Conservation (phyloP, 768 basidiomycete species). For the Calocybe gangraenosa region DNA sequence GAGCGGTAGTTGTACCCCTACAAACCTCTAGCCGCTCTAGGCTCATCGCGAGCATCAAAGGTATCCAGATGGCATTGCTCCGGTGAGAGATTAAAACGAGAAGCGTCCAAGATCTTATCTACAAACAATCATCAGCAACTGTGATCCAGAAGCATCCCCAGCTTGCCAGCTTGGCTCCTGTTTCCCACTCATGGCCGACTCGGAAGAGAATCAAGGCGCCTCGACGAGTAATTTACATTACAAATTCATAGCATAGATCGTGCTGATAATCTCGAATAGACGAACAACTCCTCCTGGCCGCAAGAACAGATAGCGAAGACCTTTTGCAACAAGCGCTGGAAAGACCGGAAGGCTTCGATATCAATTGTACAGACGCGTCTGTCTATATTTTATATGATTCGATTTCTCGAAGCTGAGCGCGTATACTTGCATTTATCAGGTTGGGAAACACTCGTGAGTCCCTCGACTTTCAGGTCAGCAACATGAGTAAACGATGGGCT, state of each 20-base stretch:
- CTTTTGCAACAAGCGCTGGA: slow-evolving; percentile 58
- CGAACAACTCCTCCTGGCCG: slow-evolving; percentile 69
- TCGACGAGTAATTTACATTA: slow-evolving; percentile 25
- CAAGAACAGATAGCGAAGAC: slow-evolving; percentile 69
- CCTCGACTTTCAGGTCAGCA: background rate
- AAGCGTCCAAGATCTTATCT: too few relatives aligned
- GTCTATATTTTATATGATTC: slow-evolving; percentile 23
- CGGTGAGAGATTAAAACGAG: too few relatives aligned
- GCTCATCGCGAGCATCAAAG: background rate
- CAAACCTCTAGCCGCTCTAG: slow-evolving; percentile 3
- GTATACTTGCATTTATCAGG: slow-evolving; percentile 25
- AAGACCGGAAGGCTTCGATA: slow-evolving; percentile 49
- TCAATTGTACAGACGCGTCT: slow-evolving; percentile 78
- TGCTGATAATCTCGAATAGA: slow-evolving; percentile 35
- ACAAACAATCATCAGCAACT: too few relatives aligned
- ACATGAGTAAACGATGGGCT: background rate
- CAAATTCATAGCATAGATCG: background rate
- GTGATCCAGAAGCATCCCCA: too few relatives aligned
- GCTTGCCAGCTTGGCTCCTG: background rate
- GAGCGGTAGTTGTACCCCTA: background rate
- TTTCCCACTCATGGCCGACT: slow-evolving; percentile 12
- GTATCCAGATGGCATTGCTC: too few relatives aligned
- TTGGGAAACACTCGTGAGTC: slow-evolving; percentile 77
- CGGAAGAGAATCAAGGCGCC: slow-evolving; percentile 13
- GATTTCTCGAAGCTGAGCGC: background rate